Evolutionary conservation across 2,329 filamentous ascomycete genomes (phyloP).

Genomic region (Cladosporium sp.): DNA sequence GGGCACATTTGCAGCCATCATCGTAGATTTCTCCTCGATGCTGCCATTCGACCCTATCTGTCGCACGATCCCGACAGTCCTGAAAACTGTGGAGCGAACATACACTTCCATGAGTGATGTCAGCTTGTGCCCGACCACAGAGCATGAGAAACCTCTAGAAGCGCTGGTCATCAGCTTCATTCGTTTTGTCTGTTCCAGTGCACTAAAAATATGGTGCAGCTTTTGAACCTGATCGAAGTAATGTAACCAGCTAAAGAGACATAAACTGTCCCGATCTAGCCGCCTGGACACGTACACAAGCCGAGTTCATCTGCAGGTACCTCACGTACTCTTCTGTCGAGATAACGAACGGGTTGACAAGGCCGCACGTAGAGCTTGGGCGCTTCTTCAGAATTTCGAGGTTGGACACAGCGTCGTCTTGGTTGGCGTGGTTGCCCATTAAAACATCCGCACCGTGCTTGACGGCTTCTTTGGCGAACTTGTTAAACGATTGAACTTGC

Average conservation of each 20-base stretch:
- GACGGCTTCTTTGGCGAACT: conserved; percentile 17
- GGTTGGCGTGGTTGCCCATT: conserved; percentile 26
- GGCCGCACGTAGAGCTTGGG: conserved; percentile 2
- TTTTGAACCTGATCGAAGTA: too few relatives aligned
- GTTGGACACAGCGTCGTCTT: conserved; percentile 25
- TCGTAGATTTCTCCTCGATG: too few relatives aligned
- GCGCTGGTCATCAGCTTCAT: too few relatives aligned
- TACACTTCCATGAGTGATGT: too few relatives aligned
- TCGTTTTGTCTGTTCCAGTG: too few relatives aligned
- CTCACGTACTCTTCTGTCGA: conserved; percentile 22
- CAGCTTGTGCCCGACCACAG: too few relatives aligned
- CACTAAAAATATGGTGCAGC: too few relatives aligned
- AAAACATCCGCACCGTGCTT: conserved; percentile 24
- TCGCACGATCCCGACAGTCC: too few relatives aligned
- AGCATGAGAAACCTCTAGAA: too few relatives aligned
- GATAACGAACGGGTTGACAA: conserved; percentile 24
- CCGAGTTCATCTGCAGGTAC: conserved; percentile 23
- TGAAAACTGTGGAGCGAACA: too few relatives aligned
- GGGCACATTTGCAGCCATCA: too few relatives aligned
- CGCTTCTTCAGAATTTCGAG: conserved; percentile 24
- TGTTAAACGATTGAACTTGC: conserved; percentile 19
- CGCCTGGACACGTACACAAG: conserved; percentile 23
- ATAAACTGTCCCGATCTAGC: background rate
- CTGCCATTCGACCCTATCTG: too few relatives aligned
- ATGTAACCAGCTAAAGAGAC: background rate